phyloP scores from a whole-genome alignment of 441 rosid species.

The Isatis lusitanica region DNA sequence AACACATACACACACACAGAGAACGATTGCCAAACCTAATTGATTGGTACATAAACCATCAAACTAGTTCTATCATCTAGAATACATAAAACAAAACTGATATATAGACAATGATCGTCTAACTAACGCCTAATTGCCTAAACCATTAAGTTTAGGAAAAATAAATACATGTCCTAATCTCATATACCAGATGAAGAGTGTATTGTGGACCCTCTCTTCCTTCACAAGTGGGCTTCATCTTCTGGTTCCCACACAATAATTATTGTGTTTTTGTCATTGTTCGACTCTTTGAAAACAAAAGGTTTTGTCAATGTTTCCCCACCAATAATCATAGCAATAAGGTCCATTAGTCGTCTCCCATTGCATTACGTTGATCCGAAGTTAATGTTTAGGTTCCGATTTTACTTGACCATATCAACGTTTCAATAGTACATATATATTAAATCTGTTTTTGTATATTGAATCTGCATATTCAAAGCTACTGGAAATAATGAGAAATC shows the following conservation, averaged over 20 bases:
- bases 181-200: neutral
- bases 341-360: slow-evolving; percentile 13
- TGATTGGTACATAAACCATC: slow-evolving; percentile 2
- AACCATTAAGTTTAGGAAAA: neutral
- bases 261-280: neutral
- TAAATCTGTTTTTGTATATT: too few relatives aligned
- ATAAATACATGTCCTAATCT: neutral
- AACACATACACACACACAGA: neutral
- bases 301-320: neutral
- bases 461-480: too few relatives aligned
- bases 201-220: slow-evolving; percentile 1
- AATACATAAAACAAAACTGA: neutral
- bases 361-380: neutral
- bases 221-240: slow-evolving; percentile 12
- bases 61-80: slow-evolving; percentile 7
- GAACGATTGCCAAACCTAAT: slow-evolving; percentile 3
- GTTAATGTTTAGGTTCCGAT: neutral
- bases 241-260: neutral
- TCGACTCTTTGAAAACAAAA: slow-evolving; percentile 1
- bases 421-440: too few relatives aligned
- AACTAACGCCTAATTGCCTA: slow-evolving; percentile 10
- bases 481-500: too few relatives aligned
- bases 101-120: neutral
- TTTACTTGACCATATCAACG: neutral
- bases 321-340: slow-evolving; percentile 8